Conservation (phyloP, 352 stramenopile genomes). For the Salisapilia sapeloensis region DNA sequence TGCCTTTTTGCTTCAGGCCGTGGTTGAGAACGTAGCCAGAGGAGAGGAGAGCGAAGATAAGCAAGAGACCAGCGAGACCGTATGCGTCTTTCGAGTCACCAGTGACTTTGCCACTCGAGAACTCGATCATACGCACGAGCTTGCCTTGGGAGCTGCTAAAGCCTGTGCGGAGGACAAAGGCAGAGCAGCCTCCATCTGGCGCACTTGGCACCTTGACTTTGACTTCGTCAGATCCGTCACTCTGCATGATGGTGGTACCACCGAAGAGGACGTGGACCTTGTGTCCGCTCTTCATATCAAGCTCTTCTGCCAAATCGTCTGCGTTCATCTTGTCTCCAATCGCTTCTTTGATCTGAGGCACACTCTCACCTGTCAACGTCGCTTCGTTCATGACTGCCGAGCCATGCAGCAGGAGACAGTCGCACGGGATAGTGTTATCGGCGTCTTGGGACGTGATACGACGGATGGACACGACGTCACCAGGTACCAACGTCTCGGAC, state of each 20-base stretch:
- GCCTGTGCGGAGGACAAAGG: constrained; percentile 91
- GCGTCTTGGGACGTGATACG: constrained; percentile 65
- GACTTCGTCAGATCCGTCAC: constrained; percentile 25
- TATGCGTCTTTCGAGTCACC: constrained; percentile 93
- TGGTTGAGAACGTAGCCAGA: constrained; percentile 89
- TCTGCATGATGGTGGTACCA: constrained; percentile 85
- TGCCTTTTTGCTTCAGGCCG: constrained; percentile 72
- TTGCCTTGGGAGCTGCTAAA: constrained; percentile 97
- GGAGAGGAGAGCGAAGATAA: constrained; percentile 93
- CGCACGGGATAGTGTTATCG: constrained; percentile 85
- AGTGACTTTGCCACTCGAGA: constrained; percentile 92
- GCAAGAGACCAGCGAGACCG: constrained; percentile 89
- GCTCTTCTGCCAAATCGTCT: constrained; percentile 43
- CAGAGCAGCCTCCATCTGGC: constrained; percentile 86
- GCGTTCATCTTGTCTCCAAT: constrained; percentile 61
- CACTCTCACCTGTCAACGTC: constrained; percentile 96
- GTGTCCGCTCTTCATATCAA: constrained; percentile 79
- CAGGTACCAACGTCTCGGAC: constrained; percentile 82
- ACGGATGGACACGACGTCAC: constrained; percentile 88
- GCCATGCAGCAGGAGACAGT: constrained; percentile 91
- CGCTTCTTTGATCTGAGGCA: constrained; percentile 96
- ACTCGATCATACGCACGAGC: constrained; percentile 97
- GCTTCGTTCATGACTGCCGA: constrained; percentile 97
- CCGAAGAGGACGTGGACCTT: constrained; percentile 88
- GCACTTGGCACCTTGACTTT: constrained; percentile 35